Percentiles rank a stretch among this genome's conserved stretches.
These are phyloP conservation scores for Dipteronia sinensis DNA, from an alignment of 345 rosid genomes.

Conservation along the genomic window DNA sequence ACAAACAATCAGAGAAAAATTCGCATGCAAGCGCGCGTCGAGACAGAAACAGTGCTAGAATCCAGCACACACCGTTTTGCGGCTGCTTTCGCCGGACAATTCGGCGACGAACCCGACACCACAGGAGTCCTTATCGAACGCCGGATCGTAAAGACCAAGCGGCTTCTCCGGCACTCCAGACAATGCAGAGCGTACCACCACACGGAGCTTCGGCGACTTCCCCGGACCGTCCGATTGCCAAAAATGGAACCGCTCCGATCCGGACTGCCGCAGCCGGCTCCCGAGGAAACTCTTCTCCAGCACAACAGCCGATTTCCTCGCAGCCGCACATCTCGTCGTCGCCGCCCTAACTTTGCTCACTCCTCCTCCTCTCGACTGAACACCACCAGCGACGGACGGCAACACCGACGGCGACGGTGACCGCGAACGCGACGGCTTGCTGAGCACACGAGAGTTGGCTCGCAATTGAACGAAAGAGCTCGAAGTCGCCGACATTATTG, in stretches of 20 bases:
- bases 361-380: constrained; percentile 34
- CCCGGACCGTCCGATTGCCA: constrained; percentile 91
- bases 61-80: constrained; percentile 63
- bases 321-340: constrained; percentile 37
- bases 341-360: constrained; percentile 16
- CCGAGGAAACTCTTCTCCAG: constrained; percentile 58
- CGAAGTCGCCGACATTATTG: constrained; percentile 57
- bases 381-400: constrained; percentile 22
- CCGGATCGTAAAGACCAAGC: constrained; percentile 91
- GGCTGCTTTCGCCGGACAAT: constrained; percentile 81
- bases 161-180: constrained; percentile 95
- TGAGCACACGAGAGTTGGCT: constrained; percentile 24
- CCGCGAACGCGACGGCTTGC: constrained; percentile 24
- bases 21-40: neutral
- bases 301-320: constrained; percentile 25
- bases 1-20: constrained; percentile 1
- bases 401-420: constrained; percentile 25
- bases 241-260: constrained; percentile 58
- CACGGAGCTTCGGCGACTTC: constrained; percentile 63
- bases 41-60: too few relatives aligned
- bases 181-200: constrained; percentile 68
- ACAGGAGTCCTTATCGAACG: constrained; percentile 93
- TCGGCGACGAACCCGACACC: constrained; percentile 99
- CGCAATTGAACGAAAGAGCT: constrained; percentile 45
- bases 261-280: constrained; percentile 42